Base-by-base conservation (phyloP, 495 filamentous ascomycete species). In the Daldinia decipiens region DNA sequence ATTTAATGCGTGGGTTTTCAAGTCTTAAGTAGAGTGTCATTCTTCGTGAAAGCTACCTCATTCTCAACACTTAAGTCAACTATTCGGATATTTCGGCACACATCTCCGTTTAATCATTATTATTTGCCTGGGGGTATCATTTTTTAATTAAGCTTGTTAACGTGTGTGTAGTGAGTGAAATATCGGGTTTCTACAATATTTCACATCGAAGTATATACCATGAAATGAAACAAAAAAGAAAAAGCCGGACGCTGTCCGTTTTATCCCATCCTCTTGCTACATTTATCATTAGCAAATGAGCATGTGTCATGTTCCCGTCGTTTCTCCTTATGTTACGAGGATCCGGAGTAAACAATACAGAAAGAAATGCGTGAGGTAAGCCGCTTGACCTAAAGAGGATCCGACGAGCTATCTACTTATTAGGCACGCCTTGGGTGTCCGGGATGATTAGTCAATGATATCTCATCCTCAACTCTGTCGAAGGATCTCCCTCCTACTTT, bases 381-480 rank as follows among this genome's bases (percentile, higher is more conserved):
- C 17, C 40, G 40, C 2, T 12, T 8, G 21, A 21, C 17, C 8
- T 19, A 45, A 29, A 27, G 19, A 52, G 7, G 50, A 52, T n/a
- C 12, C 21, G 12, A 21, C 2, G 26, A 53, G 26, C 50, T 4
- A 29, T 53, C 31, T 7, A 21, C 13, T 26, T 43, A 64, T 31
- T 11, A 4, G 5, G 15, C n/a, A 12, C 26, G 27, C n/a, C 62
- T 50, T 12, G 62, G 62, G n/a, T 65, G 62, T 15, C 62, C 62
- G 1, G 62, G 38, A 36, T 65, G 32, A 32, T 65, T 45, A 0
- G 62, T 65, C 17, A 65, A 27, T 36, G 62, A 65, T 4, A 65
- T 47, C 52, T 65, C 62, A 38, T 65, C 62, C 8, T 57, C 62
- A 1, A 56, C n/a, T 17, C 62, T 57, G 8, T 65, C 62, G 38